A percentile compares a stretch with the other conserved stretches of the same genome.
phyloP scores from a whole-genome alignment of 495 filamentous ascomycete species.

The Viridothelium virens region DNA sequence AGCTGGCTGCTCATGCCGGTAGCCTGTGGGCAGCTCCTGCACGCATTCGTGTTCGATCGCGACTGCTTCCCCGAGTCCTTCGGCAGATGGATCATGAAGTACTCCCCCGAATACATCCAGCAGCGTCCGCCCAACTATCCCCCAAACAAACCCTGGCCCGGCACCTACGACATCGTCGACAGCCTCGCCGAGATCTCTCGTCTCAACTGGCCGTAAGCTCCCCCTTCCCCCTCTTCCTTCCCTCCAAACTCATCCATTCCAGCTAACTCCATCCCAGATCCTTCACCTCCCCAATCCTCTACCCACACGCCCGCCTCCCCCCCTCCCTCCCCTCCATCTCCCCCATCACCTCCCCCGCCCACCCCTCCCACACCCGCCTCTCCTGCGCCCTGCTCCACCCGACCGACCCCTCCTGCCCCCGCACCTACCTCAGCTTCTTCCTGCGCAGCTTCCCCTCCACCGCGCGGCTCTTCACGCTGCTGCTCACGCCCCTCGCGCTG shows the following conservation, averaged over 20 bases:
- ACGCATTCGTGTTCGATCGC: conserved; percentile 86
- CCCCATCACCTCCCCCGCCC: conserved; percentile 73
- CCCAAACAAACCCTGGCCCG: conserved; percentile 61
- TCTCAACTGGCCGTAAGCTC: conserved; percentile 73
- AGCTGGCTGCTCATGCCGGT: conserved; percentile 93
- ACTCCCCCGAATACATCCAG: conserved; percentile 72
- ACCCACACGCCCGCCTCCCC: conserved; percentile 63
- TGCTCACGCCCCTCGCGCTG: conserved; percentile 61
- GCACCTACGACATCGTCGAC: conserved; percentile 67
- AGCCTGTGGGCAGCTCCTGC: conserved; percentile 82
- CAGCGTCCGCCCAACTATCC: conserved; percentile 63
- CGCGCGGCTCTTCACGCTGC: conserved; percentile 63
- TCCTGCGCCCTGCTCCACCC: conserved; percentile 93
- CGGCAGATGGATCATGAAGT: conserved; percentile 62
- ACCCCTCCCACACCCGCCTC: conserved; percentile 71
- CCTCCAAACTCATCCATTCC: conserved; percentile 3
- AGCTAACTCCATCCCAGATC: conserved; percentile 37
- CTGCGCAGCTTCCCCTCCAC: conserved; percentile 69
- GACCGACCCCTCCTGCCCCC: conserved; percentile 71
- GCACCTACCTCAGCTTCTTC: conserved; percentile 76
- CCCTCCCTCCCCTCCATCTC: conserved; percentile 56
- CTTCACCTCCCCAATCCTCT: conserved; percentile 81
- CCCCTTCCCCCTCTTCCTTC: conserved; percentile 1
- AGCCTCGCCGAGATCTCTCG: conserved; percentile 70
- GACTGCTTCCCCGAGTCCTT: conserved; percentile 75